These are phyloP conservation scores for Solanum sitiens DNA, from an alignment of 257 asterid genomes.

Conservation along the genomic window DNA sequence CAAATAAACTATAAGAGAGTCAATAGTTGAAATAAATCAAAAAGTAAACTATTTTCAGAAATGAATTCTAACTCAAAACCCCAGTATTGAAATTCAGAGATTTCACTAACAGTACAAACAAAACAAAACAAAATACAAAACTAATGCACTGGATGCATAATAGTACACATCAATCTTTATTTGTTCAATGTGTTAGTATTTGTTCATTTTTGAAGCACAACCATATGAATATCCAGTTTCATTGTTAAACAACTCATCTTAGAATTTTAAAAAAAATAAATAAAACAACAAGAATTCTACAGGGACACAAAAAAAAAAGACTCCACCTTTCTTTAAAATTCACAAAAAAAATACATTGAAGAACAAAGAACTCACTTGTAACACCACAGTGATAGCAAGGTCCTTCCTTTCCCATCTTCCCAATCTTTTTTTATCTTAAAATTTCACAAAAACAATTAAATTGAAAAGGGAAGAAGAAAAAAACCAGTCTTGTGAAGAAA, in stretches of 20 bases:
- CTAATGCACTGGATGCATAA: neutral
- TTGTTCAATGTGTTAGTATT: conserved; percentile 19
- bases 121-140: conserved; percentile 3
- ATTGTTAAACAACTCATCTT: conserved; percentile 19
- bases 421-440: conserved; percentile 8
- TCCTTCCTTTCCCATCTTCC: conserved; percentile 88
- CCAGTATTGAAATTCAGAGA: conserved; percentile 4
- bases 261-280: neutral
- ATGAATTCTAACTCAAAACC: neutral
- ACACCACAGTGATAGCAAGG: conserved; percentile 99
- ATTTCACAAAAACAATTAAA: conserved; percentile 15
- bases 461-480: neutral
- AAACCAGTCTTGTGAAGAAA: neutral
- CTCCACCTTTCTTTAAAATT: neutral
- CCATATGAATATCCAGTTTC: conserved; percentile 10
- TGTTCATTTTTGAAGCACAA: conserved; percentile 13
- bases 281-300: conserved; percentile 1
- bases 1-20: conserved; percentile 1
- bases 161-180: conserved; percentile 13
- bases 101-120: neutral
- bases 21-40: neutral
- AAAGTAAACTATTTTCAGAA: neutral
- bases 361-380: conserved; percentile 72
- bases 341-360: conserved; percentile 1
- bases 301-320: conserved; percentile 12